Evolutionary conservation across 2,329 filamentous ascomycete genomes (phyloP).

Genomic region (Exophiala xenobiotica): DNA sequence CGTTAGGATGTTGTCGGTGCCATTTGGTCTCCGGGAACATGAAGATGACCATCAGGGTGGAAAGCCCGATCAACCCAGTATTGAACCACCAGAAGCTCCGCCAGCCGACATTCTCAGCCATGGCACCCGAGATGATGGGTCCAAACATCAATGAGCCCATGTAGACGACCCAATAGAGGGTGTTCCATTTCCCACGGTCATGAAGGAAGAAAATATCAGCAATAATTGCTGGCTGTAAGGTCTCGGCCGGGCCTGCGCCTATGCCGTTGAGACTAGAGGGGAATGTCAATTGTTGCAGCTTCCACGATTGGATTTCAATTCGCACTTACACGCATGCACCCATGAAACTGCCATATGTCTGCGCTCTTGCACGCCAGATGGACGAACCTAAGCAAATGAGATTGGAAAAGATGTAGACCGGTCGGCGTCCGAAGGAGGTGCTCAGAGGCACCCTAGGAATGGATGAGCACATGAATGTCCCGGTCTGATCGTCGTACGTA

Average conservation of each 20-base stretch:
- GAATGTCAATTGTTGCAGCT: too few relatives aligned
- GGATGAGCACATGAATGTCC: constrained; percentile 16
- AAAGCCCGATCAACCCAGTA: constrained; percentile 53
- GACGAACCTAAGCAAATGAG: constrained; percentile 54
- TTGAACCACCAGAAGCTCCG: constrained; percentile 68
- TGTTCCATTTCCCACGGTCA: constrained; percentile 63
- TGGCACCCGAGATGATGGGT: constrained; percentile 60
- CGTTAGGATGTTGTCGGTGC: constrained; percentile 45
- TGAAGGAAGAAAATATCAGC: constrained; percentile 66
- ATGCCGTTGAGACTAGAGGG: constrained; percentile 56
- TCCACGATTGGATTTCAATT: background rate
- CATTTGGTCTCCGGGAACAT: constrained; percentile 65
- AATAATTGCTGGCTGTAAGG: constrained; percentile 61
- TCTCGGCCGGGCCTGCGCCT: constrained; percentile 63
- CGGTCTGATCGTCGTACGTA: constrained; percentile 28
- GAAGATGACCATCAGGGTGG: constrained; percentile 55
- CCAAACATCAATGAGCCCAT: constrained; percentile 63
- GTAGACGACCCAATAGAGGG: constrained; percentile 61
- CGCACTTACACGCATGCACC: constrained; percentile 51
- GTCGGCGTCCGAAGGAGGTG: constrained; percentile 55
- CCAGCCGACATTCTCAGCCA: constrained; percentile 60
- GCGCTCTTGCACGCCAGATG: constrained; percentile 60
- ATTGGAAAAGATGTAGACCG: constrained; percentile 54
- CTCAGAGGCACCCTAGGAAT: constrained; percentile 53
- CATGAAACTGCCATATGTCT: constrained; percentile 62